Evolutionary conservation across 768 basidiomycete genomes (phyloP).

Genomic region (Stropharia rugosoannulata): DNA sequence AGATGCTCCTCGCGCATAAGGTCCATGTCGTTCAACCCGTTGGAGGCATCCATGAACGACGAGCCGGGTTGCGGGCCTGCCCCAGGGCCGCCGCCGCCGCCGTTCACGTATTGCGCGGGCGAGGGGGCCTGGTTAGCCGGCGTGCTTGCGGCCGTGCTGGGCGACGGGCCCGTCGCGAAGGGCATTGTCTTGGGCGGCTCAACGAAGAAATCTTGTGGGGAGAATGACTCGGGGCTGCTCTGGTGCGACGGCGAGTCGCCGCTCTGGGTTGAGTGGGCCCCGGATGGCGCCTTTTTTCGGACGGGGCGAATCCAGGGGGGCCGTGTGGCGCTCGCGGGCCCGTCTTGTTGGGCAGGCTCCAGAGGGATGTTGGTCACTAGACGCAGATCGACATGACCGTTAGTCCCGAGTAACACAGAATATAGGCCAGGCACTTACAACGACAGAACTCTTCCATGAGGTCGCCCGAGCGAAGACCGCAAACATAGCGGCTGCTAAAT

Average conservation of each 20-base stretch:
- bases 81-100: conserved; percentile 1
- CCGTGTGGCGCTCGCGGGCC: conserved; percentile 44
- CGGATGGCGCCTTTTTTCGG: conserved; percentile 67
- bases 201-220: conserved; percentile 63
- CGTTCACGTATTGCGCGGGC: conserved; percentile 16
- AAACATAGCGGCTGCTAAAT: conserved; percentile 91
- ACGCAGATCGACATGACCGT: conserved; percentile 7
- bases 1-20: conserved; percentile 45
- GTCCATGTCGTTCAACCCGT: conserved; percentile 37
- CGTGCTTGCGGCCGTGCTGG: conserved; percentile 9
- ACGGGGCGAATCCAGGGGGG: conserved; percentile 91
- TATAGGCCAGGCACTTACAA: conserved; percentile 39
- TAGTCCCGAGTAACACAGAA: background rate
- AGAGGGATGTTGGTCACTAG: conserved; percentile 85
- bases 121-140: conserved; percentile 15
- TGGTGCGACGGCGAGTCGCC: conserved; percentile 46
- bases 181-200: conserved; percentile 38
- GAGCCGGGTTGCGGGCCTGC: conserved; percentile 16
- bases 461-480: conserved; percentile 87
- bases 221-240: conserved; percentile 66
- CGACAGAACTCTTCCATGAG: conserved; percentile 96
- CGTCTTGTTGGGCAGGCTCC: conserved; percentile 60
- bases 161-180: conserved; percentile 22
- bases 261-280: conserved; percentile 42
- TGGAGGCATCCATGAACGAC: conserved; percentile 36